These are phyloP conservation scores for Hypoxylon sp. DNA, from an alignment of 2,329 filamentous ascomycete species.

Conservation along the genomic window DNA sequence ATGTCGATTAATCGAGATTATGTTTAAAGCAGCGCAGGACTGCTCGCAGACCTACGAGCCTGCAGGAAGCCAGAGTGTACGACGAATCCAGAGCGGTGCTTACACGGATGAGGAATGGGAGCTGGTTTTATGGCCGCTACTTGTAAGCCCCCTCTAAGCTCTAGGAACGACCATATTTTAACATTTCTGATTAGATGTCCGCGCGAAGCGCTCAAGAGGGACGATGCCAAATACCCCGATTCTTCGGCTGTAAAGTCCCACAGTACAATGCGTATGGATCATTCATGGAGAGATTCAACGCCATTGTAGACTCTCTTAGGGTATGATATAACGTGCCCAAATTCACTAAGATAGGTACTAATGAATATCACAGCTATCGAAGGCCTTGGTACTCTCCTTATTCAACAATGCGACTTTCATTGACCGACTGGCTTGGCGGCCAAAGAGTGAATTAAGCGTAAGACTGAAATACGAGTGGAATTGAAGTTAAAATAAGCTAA, in stretches of 20 bases:
- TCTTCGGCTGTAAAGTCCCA: background rate
- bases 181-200: background rate
- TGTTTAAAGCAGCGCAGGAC: background rate
- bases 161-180: background rate
- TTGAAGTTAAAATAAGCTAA: conserved; percentile 6
- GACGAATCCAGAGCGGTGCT: background rate
- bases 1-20: background rate
- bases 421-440: conserved; percentile 11
- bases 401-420: conserved; percentile 1
- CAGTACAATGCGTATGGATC: background rate
- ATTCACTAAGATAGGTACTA: background rate
- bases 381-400: conserved; percentile 1
- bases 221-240: background rate
- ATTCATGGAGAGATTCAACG: background rate
- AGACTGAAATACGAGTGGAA: background rate
- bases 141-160: background rate
- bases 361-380: background rate
- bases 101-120: background rate
- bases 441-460: conserved; percentile 14
- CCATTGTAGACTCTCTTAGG: background rate
- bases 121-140: background rate
- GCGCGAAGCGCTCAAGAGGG: background rate
- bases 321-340: background rate
- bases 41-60: background rate
- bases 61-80: background rate